Conservation (phyloP, 805 yeast genomes). For the Kuraishia floccosa region DNA sequence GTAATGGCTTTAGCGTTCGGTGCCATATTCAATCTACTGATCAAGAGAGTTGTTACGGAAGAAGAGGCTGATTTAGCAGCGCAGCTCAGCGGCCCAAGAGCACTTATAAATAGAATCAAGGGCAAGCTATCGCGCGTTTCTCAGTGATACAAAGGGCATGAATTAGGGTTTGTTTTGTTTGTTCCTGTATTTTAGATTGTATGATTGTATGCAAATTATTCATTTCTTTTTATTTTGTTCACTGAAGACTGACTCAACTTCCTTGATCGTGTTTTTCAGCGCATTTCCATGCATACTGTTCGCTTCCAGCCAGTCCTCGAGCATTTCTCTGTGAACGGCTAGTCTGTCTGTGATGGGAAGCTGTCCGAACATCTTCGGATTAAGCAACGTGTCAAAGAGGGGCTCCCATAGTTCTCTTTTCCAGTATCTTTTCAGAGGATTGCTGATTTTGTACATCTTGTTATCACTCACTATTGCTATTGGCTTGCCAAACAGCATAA, state of each 20-base stretch:
- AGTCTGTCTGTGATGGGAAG: constrained; percentile 6
- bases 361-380: constrained; percentile 26
- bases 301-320: background rate
- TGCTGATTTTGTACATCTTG: constrained; percentile 20
- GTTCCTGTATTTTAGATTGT: no score
- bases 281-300: background rate
- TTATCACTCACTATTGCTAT: constrained; percentile 30
- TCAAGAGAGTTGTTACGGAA: constrained; percentile 64
- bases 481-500: constrained; percentile 58
- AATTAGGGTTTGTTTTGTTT: no score
- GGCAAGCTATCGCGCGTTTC: no score
- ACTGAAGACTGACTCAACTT: background rate
- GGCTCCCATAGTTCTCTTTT: constrained; percentile 59
- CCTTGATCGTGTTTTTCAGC: background rate
- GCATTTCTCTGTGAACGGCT: background rate
- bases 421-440: constrained; percentile 64
- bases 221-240: background rate
- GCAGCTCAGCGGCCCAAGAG: background rate
- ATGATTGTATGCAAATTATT: no score
- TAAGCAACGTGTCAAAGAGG: constrained; percentile 51
- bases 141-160: no score
- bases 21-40: constrained; percentile 65
- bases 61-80: constrained; percentile 42
- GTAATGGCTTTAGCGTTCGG: constrained; percentile 91
- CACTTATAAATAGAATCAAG: background rate